These are phyloP conservation scores for Anaeramoeba flamelloides DNA, from an alignment of 78 protist species.

Conservation along the genomic window DNA sequence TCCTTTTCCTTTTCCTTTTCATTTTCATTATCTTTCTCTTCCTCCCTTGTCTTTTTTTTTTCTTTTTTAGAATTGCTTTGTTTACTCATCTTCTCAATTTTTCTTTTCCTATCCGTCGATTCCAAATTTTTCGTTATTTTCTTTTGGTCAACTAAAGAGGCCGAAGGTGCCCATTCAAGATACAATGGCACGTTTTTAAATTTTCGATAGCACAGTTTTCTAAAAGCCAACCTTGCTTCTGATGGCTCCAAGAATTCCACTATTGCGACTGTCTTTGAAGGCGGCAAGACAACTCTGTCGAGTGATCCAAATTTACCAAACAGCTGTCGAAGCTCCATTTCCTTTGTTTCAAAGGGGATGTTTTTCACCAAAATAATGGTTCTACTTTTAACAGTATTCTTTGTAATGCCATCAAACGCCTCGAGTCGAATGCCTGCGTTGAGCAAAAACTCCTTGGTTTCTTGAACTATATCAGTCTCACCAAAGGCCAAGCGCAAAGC, in stretches of 20 bases:
- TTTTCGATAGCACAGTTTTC: constrained; percentile 55
- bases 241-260: constrained; percentile 44
- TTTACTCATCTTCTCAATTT: too few relatives aligned
- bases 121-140: too few relatives aligned
- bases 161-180: constrained; percentile 80
- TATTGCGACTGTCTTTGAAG: constrained; percentile 53
- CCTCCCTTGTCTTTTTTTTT: background rate
- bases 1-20: background rate
- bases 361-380: constrained; percentile 61
- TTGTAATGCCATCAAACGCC: constrained; percentile 13
- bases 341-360: constrained; percentile 45
- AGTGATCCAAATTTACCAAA: constrained; percentile 19
- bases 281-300: constrained; percentile 35
- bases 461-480: constrained; percentile 57
- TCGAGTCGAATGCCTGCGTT: constrained; percentile 42
- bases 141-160: constrained; percentile 1
- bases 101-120: too few relatives aligned
- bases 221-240: constrained; percentile 71
- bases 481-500: constrained; percentile 48
- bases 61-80: too few relatives aligned
- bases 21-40: background rate
- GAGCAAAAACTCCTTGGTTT: constrained; percentile 33
- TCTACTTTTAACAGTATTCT: constrained; percentile 17
- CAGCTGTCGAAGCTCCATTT: constrained; percentile 25
- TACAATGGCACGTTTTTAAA: constrained; percentile 62